Base-by-base conservation (phyloP, 768 basidiomycete species). In the Psilocybe azurescens region DNA sequence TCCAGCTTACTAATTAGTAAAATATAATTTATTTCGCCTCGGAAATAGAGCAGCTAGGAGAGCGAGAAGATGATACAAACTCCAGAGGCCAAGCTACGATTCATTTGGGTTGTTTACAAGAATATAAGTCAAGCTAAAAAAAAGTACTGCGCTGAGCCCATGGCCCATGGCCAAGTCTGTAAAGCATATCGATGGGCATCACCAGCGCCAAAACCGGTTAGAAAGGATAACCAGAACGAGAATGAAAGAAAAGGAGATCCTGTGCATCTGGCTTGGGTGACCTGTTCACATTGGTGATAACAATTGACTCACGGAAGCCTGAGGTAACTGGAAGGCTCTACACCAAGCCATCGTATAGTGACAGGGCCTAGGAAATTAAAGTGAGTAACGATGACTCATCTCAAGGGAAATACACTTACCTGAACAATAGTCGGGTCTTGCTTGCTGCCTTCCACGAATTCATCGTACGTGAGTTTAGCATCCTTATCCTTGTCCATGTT, bases 391-490 rank as follows among this genome's bases (percentile, higher is more conserved):
- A 24, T 2, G 24, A 30, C 3, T 18, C 63, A 10, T 53, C n/a
- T 53, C 18, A 57, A 49, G 38, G 53, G 24, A 29, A 24, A 56
- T 58, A 41, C 29, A 64, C 74, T 51, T 65, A 91, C 97, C 88
- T 99, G 95, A 13, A 99, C 96, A 74, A 99, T 99, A 20, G 97
- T 99, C 33, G 97, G 97, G 75, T 99, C 97, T 75, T 97, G 95
- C 78, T 98, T 99, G 76, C 92, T 94, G 33, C 97, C 97, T 74
- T 99, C 95, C 18, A 96, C 95, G 73, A 99, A 99, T 75, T 99
- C 97, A 9, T 96, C 95, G 75, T 89, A 99, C 0, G 95, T 96
- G 58, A 98, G 81, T 70, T 86, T 91, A 6, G 94, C 93, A 70
- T 99, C 93, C 77, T 95, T 95, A 80, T 99, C 90, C 65, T 89